Evolutionary conservation across 108 stramenopile genomes (phyloP).

Genomic region (Cyclotella baltica): DNA sequence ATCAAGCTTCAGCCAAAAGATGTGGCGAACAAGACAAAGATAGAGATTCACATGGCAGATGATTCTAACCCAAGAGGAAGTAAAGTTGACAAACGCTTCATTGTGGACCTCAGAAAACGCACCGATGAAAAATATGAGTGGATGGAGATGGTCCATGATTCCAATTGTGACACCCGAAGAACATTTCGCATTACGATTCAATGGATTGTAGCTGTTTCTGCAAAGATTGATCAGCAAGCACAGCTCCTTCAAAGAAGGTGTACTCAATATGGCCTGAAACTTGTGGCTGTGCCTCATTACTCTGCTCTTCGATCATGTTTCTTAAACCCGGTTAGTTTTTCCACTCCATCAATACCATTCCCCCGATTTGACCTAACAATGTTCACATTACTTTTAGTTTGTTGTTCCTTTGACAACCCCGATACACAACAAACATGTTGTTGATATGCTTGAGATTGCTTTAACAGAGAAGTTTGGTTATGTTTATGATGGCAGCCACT

Average conservation of each 20-base stretch:
- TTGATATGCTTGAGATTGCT: conserved; percentile 52
- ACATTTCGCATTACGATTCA: conserved; percentile 87
- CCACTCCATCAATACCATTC: neutral
- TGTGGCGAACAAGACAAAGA: conserved; percentile 46
- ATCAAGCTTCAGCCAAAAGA: conserved; percentile 72
- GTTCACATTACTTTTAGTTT: conserved; percentile 43
- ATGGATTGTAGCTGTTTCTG: conserved; percentile 88
- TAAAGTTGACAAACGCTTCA: conserved; percentile 64
- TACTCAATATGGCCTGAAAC: conserved; percentile 77
- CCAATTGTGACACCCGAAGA: conserved; percentile 73
- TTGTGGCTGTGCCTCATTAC: conserved; percentile 69
- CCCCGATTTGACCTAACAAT: conserved; percentile 6
- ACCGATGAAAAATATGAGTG: conserved; percentile 85
- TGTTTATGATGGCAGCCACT: conserved; percentile 80
- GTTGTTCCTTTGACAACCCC: conserved; percentile 64
- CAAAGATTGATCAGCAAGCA: conserved; percentile 86
- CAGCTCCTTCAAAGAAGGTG: conserved; percentile 81
- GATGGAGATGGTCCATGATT: conserved; percentile 77
- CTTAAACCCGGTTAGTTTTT: conserved; percentile 63
- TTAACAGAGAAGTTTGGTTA: conserved; percentile 65
- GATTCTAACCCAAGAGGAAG: conserved; percentile 45
- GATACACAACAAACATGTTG: conserved; percentile 53
- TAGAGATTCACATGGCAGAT: conserved; percentile 48
- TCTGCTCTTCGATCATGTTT: conserved; percentile 68
- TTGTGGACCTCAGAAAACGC: conserved; percentile 64